These are phyloP conservation scores for Limnomonas spitsbergensis DNA, from an alignment of 139 green algal genomes.

Conservation along the genomic window DNA sequence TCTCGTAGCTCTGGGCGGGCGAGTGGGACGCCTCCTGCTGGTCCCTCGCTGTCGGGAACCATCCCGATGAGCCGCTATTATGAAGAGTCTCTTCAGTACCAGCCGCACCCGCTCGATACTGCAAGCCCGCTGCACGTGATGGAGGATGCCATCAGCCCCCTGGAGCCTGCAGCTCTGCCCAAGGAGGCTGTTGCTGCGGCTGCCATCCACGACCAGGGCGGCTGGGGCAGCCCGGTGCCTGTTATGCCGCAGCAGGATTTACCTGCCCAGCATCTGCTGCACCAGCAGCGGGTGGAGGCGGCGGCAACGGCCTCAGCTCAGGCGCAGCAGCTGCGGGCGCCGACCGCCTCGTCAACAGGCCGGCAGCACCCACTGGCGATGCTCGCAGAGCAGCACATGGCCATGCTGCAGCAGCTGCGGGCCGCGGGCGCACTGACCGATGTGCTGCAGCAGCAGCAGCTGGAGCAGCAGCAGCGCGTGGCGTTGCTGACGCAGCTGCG, in stretches of 20 bases:
- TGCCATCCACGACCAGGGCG: background rate
- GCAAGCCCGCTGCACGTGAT: too few species aligned
- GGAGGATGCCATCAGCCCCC: background rate
- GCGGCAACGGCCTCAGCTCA: background rate
- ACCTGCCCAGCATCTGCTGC: background rate
- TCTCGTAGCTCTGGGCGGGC: too few species aligned
- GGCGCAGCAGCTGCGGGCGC: too few species aligned
- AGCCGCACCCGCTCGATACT: background rate
- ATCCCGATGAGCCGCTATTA: background rate
- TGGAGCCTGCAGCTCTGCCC: background rate
- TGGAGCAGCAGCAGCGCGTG: background rate
- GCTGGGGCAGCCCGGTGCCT: background rate
- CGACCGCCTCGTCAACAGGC: background rate
- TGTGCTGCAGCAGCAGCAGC: background rate
- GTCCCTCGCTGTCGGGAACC: background rate
- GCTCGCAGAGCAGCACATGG: background rate
- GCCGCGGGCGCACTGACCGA: background rate
- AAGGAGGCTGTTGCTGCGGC: background rate
- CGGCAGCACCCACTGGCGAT: background rate
- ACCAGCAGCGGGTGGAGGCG: background rate
- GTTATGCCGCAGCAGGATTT: background rate
- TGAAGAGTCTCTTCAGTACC: conserved; percentile 2
- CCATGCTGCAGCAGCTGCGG: background rate
- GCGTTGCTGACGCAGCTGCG: background rate
- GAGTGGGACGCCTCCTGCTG: background rate